A percentile compares a stretch with the other conserved stretches of the same genome.
phyloP scores from a whole-genome alignment of 106 monocot genomes.

The Platanthera guangdongensis region DNA sequence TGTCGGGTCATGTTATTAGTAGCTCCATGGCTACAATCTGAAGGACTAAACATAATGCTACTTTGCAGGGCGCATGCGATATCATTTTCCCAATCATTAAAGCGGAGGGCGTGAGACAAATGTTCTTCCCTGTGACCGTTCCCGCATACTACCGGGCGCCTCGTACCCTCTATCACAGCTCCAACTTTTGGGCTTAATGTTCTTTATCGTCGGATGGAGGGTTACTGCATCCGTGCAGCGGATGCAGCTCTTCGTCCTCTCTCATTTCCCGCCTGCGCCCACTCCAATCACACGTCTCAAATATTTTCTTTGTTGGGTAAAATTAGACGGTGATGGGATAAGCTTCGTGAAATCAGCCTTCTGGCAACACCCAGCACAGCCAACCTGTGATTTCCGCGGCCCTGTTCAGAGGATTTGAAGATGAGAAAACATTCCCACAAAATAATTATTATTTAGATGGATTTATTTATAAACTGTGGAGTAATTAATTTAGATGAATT shows the following conservation, averaged over 20 bases:
- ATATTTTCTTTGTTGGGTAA: background rate
- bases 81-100: background rate
- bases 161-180: background rate
- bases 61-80: background rate
- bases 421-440: too few species aligned
- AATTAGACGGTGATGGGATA: background rate
- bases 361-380: too few species aligned
- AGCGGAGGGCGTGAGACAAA: background rate
- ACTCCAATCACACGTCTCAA: background rate
- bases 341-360: background rate
- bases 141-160: background rate
- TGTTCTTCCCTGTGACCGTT: background rate
- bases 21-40: too few species aligned
- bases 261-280: background rate
- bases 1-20: background rate
- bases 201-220: background rate
- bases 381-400: too few species aligned
- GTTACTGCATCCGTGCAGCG: background rate
- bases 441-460: too few species aligned
- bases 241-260: background rate
- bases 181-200: background rate
- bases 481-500: too few species aligned
- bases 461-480: too few species aligned
- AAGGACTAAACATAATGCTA: too few species aligned
- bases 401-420: too few species aligned